Evolutionary conservation across 768 basidiomycete genomes (phyloP), one percentile per base, ranked within the genome.

Genomic region (Chlorophyllum brunneum): DNA sequence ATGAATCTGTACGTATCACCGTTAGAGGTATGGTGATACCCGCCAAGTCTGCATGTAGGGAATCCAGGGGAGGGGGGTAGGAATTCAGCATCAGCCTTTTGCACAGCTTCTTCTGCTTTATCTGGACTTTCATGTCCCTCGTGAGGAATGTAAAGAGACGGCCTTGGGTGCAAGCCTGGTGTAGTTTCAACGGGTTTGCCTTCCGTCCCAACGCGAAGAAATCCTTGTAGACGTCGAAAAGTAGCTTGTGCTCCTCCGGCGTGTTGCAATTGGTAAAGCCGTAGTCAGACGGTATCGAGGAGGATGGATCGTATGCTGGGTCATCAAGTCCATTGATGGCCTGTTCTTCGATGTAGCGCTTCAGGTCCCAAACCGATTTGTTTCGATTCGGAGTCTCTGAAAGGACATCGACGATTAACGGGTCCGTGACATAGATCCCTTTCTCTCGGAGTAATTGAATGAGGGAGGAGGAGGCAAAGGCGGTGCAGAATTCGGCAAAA

Each of bases 321-420:
- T 24, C 30, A 11, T 58, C 48, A 10, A 37, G 36, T 2, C 48
- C 34, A 27, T 59, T 45, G 9, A 46, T 10, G n/a, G 61, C 43
- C 7, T 41, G 18, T 26, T 18, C 11, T 13, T 23, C 20, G 37
- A 65, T 54, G 44, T 61, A 65, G 41, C 65, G 62, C 57, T 71
- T 75, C 36, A 75, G 61, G 26, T 61, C 15, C 72, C 72, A 75
- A 11, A 73, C 72, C 5, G 70, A 69, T 33, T 62, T 61, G 26
- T 41, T 42, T 2, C 33, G 7, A 1, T n/a, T 8, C 1, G 63
- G 63, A 5, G 58, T 49, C 11, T 53, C 48, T 0, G 50, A 48
- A 15, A 73, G 59, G 27, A 69, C 57, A 31, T 65, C 66, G 4
- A 60, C 56, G 31, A 71, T 51, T 48, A 58, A 48, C 3, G 56